These are phyloP conservation scores for Filosporella fistucella DNA, from an alignment of 495 filamentous ascomycete species.

Conservation along the genomic window DNA sequence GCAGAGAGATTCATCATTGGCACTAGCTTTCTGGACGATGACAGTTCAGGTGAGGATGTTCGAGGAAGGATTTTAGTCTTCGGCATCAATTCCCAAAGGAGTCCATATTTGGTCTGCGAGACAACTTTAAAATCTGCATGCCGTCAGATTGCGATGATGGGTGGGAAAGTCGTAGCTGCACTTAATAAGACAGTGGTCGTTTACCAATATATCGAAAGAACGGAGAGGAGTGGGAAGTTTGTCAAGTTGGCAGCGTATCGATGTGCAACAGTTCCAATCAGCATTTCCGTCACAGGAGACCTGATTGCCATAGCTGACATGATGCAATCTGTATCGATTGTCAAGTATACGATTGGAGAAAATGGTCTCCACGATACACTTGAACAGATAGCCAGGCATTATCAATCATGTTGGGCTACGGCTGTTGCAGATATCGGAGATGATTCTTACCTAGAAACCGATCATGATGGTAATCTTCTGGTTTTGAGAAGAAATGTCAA, in stretches of 20 bases:
- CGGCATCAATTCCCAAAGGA: constrained; percentile 70
- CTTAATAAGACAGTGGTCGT: constrained; percentile 80
- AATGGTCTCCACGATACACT: constrained; percentile 45
- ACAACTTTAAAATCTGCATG: constrained; percentile 69
- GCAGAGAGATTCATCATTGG: constrained; percentile 86
- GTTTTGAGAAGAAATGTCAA: constrained; percentile 66
- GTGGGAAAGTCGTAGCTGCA: constrained; percentile 77
- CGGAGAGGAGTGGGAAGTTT: constrained; percentile 46
- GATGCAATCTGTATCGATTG: constrained; percentile 85
- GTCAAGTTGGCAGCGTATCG: constrained; percentile 69
- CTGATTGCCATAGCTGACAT: constrained; percentile 84
- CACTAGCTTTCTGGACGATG: constrained; percentile 69
- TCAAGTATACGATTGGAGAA: constrained; percentile 55
- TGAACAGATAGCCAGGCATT: constrained; percentile 74
- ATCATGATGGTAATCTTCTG: constrained; percentile 82
- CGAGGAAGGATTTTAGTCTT: constrained; percentile 77
- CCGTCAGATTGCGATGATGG: constrained; percentile 67
- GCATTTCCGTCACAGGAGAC: constrained; percentile 65
- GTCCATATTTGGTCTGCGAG: constrained; percentile 62
- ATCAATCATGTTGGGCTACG: constrained; percentile 75
- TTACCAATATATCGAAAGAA: constrained; percentile 47
- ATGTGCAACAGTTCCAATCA: constrained; percentile 79
- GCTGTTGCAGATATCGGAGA: constrained; percentile 67
- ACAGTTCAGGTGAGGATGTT: constrained; percentile 25
- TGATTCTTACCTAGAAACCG: constrained; percentile 72